A percentile compares a stretch with the other conserved stretches of the same genome.
Evolutionary conservation across 176 grass and related monocot species (phyloP).

Genomic region (Cymbopogon citratus): DNA sequence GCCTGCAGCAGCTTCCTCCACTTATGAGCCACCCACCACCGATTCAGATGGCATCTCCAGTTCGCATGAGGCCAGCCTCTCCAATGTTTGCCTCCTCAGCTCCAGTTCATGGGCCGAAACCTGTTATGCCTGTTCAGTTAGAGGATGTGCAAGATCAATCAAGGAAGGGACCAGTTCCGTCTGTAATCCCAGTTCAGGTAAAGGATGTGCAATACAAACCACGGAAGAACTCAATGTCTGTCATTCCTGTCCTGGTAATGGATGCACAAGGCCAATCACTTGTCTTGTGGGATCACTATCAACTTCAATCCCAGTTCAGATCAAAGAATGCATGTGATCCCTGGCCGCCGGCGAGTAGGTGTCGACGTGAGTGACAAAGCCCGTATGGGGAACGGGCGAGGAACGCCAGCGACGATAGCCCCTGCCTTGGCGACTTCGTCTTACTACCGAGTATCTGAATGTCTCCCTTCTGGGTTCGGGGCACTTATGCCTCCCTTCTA

Average conservation of each 20-base stretch:
- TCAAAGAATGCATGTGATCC: no score
- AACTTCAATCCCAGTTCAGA: no score
- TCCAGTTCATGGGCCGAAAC: conserved; percentile 23
- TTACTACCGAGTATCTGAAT: no score
- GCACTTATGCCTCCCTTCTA: no score
- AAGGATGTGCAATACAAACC: conserved; percentile 40
- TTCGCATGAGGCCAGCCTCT: conserved; percentile 63
- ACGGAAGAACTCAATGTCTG: conserved; percentile 18
- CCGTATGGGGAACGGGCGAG: no score
- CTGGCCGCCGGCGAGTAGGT: no score
- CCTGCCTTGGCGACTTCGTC: no score
- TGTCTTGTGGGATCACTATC: neutral
- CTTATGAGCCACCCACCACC: conserved; percentile 46
- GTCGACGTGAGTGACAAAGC: no score
- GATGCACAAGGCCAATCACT: neutral
- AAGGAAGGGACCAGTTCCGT: conserved; percentile 12
- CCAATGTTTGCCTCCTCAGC: conserved; percentile 55
- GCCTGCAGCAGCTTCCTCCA: conserved; percentile 52
- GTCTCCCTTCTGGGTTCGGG: no score
- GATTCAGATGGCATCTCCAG: conserved; percentile 74
- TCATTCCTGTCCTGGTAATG: conserved; percentile 51
- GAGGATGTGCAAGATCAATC: conserved; percentile 43
- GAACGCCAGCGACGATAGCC: no score
- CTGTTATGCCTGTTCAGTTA: conserved; percentile 52
- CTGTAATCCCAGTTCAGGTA: conserved; percentile 52